These are phyloP conservation scores for Monilinia polystroma DNA, from an alignment of 2,329 filamentous ascomycete genomes.

Conservation along the genomic window DNA sequence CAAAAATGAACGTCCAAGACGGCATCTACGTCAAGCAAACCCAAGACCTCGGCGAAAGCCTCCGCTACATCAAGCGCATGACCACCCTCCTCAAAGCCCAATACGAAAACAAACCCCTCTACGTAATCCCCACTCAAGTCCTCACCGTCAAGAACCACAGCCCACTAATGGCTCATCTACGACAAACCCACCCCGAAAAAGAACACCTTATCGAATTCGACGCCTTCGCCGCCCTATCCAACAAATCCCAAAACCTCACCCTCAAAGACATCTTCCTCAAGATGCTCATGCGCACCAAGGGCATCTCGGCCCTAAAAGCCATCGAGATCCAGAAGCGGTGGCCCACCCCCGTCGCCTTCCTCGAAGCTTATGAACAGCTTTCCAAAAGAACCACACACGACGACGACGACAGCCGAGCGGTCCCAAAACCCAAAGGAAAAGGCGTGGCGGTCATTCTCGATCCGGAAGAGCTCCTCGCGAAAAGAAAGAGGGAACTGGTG, in stretches of 20 bases:
- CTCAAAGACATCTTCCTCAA: conserved; percentile 75
- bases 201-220: conserved; percentile 60
- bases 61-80: conserved; percentile 71
- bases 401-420: too few relatives aligned
- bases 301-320: conserved; percentile 74
- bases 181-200: conserved; percentile 47
- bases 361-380: conserved; percentile 60
- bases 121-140: conserved; percentile 64
- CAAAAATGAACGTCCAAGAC: conserved; percentile 74
- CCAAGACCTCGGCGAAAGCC: conserved; percentile 72
- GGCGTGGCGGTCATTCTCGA: not conserved
- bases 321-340: conserved; percentile 77
- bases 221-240: conserved; percentile 69
- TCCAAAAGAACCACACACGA: not conserved
- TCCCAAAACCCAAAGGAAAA: not conserved
- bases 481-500: conserved; percentile 61
- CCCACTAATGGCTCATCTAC: conserved; percentile 59
- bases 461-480: conserved; percentile 37
- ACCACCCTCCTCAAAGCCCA: conserved; percentile 64
- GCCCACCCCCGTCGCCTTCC: conserved; percentile 69
- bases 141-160: conserved; percentile 66
- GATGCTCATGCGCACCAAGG: conserved; percentile 80
- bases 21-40: conserved; percentile 79
- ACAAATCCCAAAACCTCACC: conserved; percentile 73
- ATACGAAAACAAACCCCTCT: conserved; percentile 59